A percentile compares a stretch with the other conserved stretches of the same genome.
phyloP scores from a whole-genome alignment of 2,329 filamentous ascomycete genomes.

The Penicillium oxalicum region DNA sequence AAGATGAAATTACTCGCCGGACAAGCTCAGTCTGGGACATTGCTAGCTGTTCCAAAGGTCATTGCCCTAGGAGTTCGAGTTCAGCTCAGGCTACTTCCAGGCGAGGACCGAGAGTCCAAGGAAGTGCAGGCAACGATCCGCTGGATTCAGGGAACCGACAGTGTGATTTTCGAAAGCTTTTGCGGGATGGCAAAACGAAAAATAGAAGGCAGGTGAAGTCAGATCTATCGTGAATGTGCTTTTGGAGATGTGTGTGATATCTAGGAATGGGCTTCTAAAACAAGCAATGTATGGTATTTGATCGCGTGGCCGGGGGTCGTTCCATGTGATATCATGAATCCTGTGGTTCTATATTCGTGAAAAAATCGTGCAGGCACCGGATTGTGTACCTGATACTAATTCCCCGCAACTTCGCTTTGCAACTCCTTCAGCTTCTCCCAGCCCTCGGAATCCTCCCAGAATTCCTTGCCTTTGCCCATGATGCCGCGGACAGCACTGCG shows the following conservation, averaged over 20 bases:
- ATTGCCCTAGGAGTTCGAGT: conserved; percentile 56
- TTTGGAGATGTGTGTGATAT: too few species aligned
- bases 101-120: conserved; percentile 26
- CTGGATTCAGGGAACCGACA: conserved; percentile 71
- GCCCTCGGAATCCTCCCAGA: conserved; percentile 65
- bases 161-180: conserved; percentile 77
- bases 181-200: conserved; percentile 68
- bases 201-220: conserved; percentile 18
- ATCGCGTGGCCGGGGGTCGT: too few species aligned
- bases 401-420: conserved; percentile 32
- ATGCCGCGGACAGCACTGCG: conserved; percentile 77
- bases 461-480: conserved; percentile 71
- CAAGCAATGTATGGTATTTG: too few species aligned
- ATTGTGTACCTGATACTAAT: conserved; percentile 9
- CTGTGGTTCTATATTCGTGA: background rate
- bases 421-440: conserved; percentile 36
- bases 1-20: conserved; percentile 36
- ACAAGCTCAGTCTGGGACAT: conserved; percentile 19
- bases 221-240: too few species aligned
- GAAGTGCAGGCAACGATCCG: conserved; percentile 51
- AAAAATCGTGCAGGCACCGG: background rate
- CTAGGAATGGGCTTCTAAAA: too few species aligned
- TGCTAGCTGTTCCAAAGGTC: conserved; percentile 28
- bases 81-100: conserved; percentile 36
- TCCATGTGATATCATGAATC: too few species aligned